Conservation (phyloP, 208 protist species). For the Leishmania tarentolae region DNA sequence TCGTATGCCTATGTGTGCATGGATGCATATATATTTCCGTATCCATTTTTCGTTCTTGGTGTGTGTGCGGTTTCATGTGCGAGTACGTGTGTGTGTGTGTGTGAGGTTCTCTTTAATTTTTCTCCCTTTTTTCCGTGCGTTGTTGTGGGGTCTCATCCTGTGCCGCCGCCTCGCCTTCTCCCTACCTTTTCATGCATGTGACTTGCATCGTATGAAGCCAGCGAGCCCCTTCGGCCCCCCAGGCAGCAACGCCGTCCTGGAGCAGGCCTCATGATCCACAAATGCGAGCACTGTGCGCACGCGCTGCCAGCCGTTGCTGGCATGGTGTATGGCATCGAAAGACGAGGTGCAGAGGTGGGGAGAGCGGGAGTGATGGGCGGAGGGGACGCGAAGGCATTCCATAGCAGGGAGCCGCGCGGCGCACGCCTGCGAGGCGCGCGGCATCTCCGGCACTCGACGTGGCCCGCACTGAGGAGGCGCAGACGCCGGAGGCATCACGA, state of each 20-base stretch:
- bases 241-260: background rate
- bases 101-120: background rate
- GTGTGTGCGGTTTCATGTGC: background rate
- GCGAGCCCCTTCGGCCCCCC: background rate
- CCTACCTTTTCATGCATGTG: background rate
- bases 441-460: background rate
- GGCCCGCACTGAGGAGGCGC: background rate
- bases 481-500: background rate
- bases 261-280: background rate
- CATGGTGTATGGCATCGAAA: background rate
- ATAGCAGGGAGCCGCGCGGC: background rate
- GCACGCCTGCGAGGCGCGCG: background rate
- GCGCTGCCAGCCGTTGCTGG: background rate
- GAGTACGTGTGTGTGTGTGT: constrained; percentile 16
- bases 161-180: background rate
- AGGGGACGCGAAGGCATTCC: background rate
- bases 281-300: background rate
- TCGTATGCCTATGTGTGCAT: constrained; percentile 17
- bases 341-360: background rate
- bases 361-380: background rate
- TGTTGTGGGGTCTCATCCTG: background rate
- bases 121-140: background rate
- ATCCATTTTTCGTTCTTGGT: background rate
- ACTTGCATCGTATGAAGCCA: background rate
- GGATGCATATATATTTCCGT: background rate